Conservation (phyloP, 2,329 filamentous ascomycete species). For the Paraphaeosphaeria sporulosa region DNA sequence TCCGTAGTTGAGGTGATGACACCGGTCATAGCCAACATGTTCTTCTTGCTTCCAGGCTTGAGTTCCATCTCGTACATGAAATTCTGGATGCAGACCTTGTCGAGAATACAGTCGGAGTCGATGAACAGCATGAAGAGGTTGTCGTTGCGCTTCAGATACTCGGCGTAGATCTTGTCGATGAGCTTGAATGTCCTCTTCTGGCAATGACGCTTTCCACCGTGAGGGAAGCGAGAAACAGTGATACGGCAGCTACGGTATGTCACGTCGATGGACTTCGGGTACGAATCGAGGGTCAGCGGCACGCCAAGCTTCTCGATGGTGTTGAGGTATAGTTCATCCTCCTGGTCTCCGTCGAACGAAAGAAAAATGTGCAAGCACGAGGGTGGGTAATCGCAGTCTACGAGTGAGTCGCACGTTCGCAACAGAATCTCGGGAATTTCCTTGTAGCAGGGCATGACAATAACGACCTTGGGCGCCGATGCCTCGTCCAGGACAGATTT, state of each 20-base stretch:
- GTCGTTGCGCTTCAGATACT: conserved; percentile 86
- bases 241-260: conserved; percentile 82
- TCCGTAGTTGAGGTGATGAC: conserved; percentile 94
- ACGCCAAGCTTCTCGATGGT: conserved; percentile 87
- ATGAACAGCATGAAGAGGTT: conserved; percentile 96
- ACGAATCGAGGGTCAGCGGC: conserved; percentile 75
- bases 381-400: conserved; percentile 91
- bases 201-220: conserved; percentile 92
- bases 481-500: conserved; percentile 84
- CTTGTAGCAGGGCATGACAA: conserved; percentile 97
- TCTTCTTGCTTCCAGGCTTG: conserved; percentile 86
- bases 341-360: conserved; percentile 89
- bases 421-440: conserved; percentile 85
- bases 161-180: conserved; percentile 89
- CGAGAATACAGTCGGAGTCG: conserved; percentile 94
- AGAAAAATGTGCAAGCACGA: conserved; percentile 94
- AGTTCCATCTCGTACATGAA: conserved; percentile 99
- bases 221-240: conserved; percentile 89
- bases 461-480: conserved; percentile 90
- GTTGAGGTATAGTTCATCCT: conserved; percentile 87
- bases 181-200: conserved; percentile 93
- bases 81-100: conserved; percentile 90
- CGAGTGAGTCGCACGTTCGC: conserved; percentile 87
- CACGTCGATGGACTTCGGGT: conserved; percentile 90
- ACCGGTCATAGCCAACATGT: conserved; percentile 97